Percentiles rank a stretch among this genome's conserved stretches.
Evolutionary conservation across 768 basidiomycete genomes (phyloP).

Genomic region (Pisolithus microcarpus): DNA sequence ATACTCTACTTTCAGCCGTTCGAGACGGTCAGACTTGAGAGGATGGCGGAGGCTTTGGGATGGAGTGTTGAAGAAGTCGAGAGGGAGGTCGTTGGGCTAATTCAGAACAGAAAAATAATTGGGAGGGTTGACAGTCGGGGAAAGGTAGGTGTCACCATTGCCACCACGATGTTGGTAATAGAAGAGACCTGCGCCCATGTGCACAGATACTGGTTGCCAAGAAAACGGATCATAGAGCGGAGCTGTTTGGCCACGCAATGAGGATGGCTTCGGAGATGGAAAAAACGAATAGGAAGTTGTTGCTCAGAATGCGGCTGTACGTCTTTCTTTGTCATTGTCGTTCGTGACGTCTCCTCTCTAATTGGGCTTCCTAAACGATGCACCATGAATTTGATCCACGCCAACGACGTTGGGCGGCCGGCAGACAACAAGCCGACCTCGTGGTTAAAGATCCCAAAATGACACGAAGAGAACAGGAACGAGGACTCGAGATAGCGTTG

Average conservation of each 20-base stretch:
- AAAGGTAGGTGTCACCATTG: slow-evolving; percentile 44
- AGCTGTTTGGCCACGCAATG: slow-evolving; percentile 70
- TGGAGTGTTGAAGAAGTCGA: slow-evolving; percentile 69
- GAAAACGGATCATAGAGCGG: slow-evolving; percentile 70
- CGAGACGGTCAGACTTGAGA: slow-evolving; percentile 70
- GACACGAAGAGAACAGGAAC: slow-evolving; percentile 14
- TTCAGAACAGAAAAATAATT: slow-evolving; percentile 70
- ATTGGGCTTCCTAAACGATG: too few species aligned
- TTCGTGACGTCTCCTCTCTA: too few species aligned
- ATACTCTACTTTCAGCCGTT: slow-evolving; percentile 91
- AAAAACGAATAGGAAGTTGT: slow-evolving; percentile 64
- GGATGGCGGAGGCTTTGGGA: slow-evolving; percentile 85
- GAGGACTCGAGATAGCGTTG: slow-evolving; percentile 12
- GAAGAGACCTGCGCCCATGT: neutral
- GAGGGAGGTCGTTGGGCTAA: slow-evolving; percentile 65
- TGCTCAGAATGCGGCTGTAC: slow-evolving; percentile 79
- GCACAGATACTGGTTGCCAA: slow-evolving; percentile 70
- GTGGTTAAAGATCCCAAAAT: slow-evolving; percentile 59
- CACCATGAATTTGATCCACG: too few species aligned
- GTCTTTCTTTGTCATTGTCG: neutral
- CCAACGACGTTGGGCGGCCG: neutral
- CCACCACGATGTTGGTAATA: slow-evolving; percentile 1
- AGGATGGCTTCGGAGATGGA: slow-evolving; percentile 67
- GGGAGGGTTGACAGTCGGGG: slow-evolving; percentile 86
- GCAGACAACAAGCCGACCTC: slow-evolving; percentile 75